phyloP scores from a whole-genome alignment of 2,329 filamentous ascomycete species.

The Neurospora crassa region DNA sequence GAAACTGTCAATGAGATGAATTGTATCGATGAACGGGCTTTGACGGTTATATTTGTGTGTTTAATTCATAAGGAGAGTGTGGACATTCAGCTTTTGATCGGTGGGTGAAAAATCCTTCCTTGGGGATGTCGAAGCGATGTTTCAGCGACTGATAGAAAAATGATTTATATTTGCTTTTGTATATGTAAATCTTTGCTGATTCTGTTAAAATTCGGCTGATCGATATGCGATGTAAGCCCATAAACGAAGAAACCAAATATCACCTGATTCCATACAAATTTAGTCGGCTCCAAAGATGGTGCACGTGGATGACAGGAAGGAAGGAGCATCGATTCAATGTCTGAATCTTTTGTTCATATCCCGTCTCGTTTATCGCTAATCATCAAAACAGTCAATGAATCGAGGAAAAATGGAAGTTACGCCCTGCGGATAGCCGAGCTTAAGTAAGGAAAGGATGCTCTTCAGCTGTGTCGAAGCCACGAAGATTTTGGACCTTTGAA shows the following conservation, averaged over 20 bases:
- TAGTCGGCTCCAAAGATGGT: background rate
- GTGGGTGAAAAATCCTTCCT: background rate
- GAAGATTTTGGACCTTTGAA: too few relatives aligned
- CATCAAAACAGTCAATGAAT: background rate
- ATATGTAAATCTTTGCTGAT: background rate
- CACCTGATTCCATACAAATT: background rate
- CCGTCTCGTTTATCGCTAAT: background rate
- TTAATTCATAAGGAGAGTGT: background rate
- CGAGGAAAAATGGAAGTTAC: background rate
- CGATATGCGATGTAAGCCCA: background rate
- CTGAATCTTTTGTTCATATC: background rate
- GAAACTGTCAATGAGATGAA: background rate
- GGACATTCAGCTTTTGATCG: background rate
- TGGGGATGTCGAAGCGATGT: background rate
- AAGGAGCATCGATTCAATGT: background rate
- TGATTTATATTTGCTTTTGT: background rate
- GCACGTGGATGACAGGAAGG: background rate
- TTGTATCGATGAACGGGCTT: background rate
- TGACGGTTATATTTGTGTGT: background rate
- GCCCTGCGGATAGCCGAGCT: background rate
- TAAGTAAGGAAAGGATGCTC: background rate
- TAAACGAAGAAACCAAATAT: background rate
- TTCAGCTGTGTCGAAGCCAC: background rate
- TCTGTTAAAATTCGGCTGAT: background rate
- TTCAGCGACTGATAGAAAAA: background rate